Conservation (phyloP, 164 flowering plant species). For the Stephania yunnanensis region DNA sequence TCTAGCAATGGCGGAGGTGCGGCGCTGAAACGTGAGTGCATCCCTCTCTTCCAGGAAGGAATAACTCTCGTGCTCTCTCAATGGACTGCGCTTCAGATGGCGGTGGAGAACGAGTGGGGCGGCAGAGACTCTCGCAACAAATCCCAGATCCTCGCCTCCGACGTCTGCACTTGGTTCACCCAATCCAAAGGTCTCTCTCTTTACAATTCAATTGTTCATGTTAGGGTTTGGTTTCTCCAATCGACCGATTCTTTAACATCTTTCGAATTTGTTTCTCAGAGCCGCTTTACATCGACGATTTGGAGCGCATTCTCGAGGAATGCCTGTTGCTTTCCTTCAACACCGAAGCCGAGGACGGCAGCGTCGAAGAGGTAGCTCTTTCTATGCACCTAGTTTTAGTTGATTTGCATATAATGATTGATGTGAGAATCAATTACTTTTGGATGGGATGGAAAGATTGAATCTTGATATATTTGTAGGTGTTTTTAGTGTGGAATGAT, state of each 20-base stretch:
- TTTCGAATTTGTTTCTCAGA: slow-evolving; percentile 13
- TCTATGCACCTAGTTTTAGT: not conserved
- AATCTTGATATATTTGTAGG: not conserved
- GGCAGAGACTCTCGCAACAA: slow-evolving; percentile 35
- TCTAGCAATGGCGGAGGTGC: slow-evolving; percentile 8
- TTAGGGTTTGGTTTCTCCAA: not conserved
- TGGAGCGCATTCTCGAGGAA: slow-evolving; percentile 32
- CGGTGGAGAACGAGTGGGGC: slow-evolving; percentile 45
- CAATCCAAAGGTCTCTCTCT: slow-evolving; percentile 22
- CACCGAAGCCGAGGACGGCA: slow-evolving; percentile 40
- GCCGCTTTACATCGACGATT: slow-evolving; percentile 31
- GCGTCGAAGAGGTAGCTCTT: slow-evolving; percentile 32
- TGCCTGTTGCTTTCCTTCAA: slow-evolving; percentile 24
- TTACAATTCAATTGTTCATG: not conserved
- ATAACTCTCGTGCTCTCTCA: slow-evolving; percentile 25
- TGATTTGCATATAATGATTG: not conserved
- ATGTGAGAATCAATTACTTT: not conserved
- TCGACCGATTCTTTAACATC: no score
- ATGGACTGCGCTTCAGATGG: slow-evolving; percentile 48
- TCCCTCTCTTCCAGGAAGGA: slow-evolving; percentile 17
- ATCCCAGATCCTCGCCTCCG: slow-evolving; percentile 22
- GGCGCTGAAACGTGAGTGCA: slow-evolving; percentile 4
- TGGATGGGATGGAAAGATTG: not conserved
- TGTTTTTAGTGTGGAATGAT: no score
- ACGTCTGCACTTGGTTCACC: slow-evolving; percentile 27